Evolutionary conservation across 495 filamentous ascomycete genomes (phyloP).

Genomic region (Physcia stellaris): DNA sequence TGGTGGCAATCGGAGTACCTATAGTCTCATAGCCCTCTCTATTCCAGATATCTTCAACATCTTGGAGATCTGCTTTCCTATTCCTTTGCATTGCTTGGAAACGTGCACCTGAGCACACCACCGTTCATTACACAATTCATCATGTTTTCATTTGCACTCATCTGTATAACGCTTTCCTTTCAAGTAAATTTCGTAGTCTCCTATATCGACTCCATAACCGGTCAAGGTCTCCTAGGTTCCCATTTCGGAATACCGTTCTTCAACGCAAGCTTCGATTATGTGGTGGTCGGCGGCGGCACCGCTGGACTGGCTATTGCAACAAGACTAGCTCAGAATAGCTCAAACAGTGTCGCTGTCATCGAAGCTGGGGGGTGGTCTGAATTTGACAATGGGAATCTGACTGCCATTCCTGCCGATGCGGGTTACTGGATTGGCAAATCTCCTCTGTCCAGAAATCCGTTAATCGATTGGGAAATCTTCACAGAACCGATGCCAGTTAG

Average conservation of each 20-base stretch:
- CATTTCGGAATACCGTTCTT: constrained; percentile 8
- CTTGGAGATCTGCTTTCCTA: too few species aligned
- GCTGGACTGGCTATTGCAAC: constrained; percentile 28
- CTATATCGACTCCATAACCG: too few species aligned
- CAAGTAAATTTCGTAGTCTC: too few species aligned
- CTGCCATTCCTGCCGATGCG: constrained; percentile 24
- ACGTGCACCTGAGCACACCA: too few species aligned
- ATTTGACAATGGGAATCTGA: constrained; percentile 26
- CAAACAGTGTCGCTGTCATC: constrained; percentile 29
- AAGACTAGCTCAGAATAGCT: constrained; percentile 22
- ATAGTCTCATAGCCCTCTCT: too few species aligned
- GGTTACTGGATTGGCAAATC: constrained; percentile 20
- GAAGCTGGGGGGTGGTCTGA: constrained; percentile 47
- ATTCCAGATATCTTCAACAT: too few species aligned
- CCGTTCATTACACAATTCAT: too few species aligned
- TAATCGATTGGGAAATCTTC: constrained; percentile 6
- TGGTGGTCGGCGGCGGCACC: constrained; percentile 28
- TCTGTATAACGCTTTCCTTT: too few species aligned
- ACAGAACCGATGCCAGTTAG: constrained; percentile 5
- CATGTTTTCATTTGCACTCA: too few species aligned
- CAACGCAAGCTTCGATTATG: constrained; percentile 19
- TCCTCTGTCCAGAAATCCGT: constrained; percentile 10
- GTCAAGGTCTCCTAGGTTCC: constrained; percentile 3
- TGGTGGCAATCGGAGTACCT: too few species aligned
- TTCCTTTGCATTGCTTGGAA: too few species aligned